These are phyloP conservation scores for Ormosia emarginata DNA, from an alignment of 306 rosid species.

Conservation along the genomic window DNA sequence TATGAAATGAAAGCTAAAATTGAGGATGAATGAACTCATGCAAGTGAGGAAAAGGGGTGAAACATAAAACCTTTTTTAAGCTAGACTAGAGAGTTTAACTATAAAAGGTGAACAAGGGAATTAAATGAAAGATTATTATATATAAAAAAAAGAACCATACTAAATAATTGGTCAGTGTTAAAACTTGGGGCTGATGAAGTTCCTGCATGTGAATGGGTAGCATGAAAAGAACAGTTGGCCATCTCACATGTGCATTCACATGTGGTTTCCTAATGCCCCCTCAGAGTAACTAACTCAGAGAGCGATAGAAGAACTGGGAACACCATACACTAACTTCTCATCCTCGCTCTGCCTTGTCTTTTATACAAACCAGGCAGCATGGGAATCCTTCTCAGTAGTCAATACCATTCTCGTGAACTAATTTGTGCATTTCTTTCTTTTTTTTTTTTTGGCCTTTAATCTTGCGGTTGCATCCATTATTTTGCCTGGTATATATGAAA, in stretches of 20 bases:
- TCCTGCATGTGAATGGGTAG: conserved; percentile 38
- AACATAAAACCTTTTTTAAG: not conserved
- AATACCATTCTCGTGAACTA: conserved; percentile 53
- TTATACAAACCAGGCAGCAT: not conserved
- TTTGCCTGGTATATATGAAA: not conserved
- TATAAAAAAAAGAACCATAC: not conserved
- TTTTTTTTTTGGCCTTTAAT: not conserved
- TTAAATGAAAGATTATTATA: not conserved
- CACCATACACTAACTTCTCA: conserved; percentile 35
- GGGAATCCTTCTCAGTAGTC: conserved; percentile 15
- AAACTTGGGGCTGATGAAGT: not conserved
- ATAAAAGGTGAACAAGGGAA: not conserved
- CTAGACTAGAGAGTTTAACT: not conserved
- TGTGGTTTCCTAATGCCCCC: conserved; percentile 25
- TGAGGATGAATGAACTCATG: not conserved
- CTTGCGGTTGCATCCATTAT: not conserved
- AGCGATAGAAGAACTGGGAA: conserved; percentile 13
- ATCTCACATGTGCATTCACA: conserved; percentile 57
- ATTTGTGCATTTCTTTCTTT: not conserved
- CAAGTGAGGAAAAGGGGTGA: not conserved
- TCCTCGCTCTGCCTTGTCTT: conserved; percentile 38
- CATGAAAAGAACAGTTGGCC: conserved; percentile 35
- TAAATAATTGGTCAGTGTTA: not conserved
- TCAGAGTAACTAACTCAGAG: conserved; percentile 20
- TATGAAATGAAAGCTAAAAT: not conserved